Percentiles rank a stretch among this genome's conserved stretches.
Conservation (phyloP, 345 rosid genomes). For the Crucihimalaya himalaica region DNA sequence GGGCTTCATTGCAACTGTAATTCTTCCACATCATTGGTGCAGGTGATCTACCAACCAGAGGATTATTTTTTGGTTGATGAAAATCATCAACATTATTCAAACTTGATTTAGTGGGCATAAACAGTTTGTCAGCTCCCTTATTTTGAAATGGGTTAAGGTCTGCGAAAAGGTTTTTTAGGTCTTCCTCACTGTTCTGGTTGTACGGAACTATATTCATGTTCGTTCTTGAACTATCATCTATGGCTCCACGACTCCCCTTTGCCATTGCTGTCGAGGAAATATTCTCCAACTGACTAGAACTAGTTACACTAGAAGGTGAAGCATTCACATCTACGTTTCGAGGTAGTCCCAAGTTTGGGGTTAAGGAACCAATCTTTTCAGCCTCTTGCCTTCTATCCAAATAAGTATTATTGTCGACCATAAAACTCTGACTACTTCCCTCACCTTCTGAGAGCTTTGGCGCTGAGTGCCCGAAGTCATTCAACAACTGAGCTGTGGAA, state of each 20-base stretch:
- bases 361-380: slow-evolving; percentile 42
- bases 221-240: slow-evolving; percentile 63
- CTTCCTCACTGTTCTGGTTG: slow-evolving; percentile 67
- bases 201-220: slow-evolving; percentile 75
- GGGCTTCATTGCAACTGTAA: slow-evolving; percentile 80
- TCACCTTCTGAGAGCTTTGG: slow-evolving; percentile 62
- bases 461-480: slow-evolving; percentile 50
- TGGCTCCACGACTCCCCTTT: slow-evolving; percentile 66
- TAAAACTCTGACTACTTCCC: slow-evolving; percentile 63
- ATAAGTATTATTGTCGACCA: slow-evolving; percentile 39
- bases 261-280: slow-evolving; percentile 51
- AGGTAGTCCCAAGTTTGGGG: slow-evolving; percentile 41
- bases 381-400: slow-evolving; percentile 46
- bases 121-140: slow-evolving; percentile 74
- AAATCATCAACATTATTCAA: slow-evolving; percentile 61
- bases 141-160: slow-evolving; percentile 94
- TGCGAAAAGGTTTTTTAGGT: slow-evolving; percentile 76
- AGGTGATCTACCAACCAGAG: slow-evolving; percentile 65
- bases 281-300: slow-evolving; percentile 58
- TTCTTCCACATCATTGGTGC: slow-evolving; percentile 86
- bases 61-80: slow-evolving; percentile 58
- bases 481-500: slow-evolving; percentile 47
- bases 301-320: slow-evolving; percentile 49
- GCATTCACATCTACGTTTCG: slow-evolving; percentile 55
- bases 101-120: slow-evolving; percentile 51